A percentile compares a stretch with the other conserved stretches of the same genome.
Conservation (phyloP, 1,284 basidiomycete species). For the Apiotrichum siamense region DNA sequence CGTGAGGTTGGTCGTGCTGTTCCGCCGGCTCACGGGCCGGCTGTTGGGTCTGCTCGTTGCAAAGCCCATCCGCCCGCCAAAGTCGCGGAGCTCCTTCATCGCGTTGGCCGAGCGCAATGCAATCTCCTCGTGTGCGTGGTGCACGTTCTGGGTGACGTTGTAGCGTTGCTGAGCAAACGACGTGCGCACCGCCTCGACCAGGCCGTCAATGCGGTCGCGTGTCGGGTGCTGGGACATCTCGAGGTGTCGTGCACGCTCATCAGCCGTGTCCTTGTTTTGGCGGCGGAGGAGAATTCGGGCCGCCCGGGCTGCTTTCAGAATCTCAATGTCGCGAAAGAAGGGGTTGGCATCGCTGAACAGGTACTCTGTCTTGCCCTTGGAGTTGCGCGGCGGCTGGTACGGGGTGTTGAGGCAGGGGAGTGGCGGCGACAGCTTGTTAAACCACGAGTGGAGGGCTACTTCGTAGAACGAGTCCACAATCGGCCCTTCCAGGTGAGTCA, state of each 20-base stretch:
- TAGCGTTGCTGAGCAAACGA: constrained; percentile 36
- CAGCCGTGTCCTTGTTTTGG: constrained; percentile 41
- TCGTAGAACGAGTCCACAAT: constrained; percentile 68
- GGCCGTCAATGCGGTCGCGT: constrained; percentile 20
- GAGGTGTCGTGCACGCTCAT: constrained; percentile 21
- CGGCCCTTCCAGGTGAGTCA: constrained; percentile 59
- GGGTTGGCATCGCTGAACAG: constrained; percentile 54
- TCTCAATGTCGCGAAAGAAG: constrained; percentile 50
- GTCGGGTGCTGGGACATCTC: constrained; percentile 15
- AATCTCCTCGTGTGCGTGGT: constrained; percentile 38
- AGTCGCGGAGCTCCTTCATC: constrained; percentile 38
- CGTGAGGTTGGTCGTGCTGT: constrained; percentile 7
- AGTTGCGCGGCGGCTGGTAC: constrained; percentile 43
- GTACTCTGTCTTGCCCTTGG: constrained; percentile 41
- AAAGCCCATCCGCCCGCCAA: constrained; percentile 28
- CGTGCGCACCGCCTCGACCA: constrained; percentile 39
- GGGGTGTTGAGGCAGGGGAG: constrained; percentile 45
- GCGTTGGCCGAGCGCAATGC: constrained; percentile 34
- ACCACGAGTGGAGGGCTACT: constrained; percentile 61
- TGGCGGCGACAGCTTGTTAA: constrained; percentile 16
- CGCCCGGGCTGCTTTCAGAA: constrained; percentile 50
- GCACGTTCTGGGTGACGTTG: constrained; percentile 26
- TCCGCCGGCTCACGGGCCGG: constrained; percentile 7
- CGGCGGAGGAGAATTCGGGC: constrained; percentile 45
- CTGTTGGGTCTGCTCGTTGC: neutral